Base-by-base conservation (phyloP, 1,139 yeast genomes). In the Yamadazyma membranifaciens region DNA sequence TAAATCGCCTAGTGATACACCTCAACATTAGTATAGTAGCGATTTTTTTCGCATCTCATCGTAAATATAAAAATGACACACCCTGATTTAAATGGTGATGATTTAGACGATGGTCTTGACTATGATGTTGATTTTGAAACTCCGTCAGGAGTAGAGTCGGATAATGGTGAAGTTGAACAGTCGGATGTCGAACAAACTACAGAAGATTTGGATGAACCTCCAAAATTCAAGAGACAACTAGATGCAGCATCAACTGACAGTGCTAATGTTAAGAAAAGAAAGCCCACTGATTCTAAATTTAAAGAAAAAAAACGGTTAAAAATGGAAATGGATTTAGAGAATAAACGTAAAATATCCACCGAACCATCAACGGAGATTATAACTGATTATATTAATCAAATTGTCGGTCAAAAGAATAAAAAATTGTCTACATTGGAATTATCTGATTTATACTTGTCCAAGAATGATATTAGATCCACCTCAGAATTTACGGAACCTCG, bases 101-200 rank as follows among this genome's bases (percentile, higher is more conserved):
- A 81, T 45, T 65, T 83, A 37, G 86, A 82, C 40, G 91, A 83
- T 56, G 87, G 86, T 2, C 68, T 83, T 34, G 83, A 67, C 12
- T 81, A 81, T 54, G 69, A 69, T 1, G 67, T 74, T 25, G 82
- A 72, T 16, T 59, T 64, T 34, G 48, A 36, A 15, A 20, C 20
- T 43, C 2, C 42, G 40, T 13, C 11, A 29, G 56, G 46, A 34
- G 40, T 20, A 12, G 35, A 7, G 10, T n/a, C 4, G 9, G 34
- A 5, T 31, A 24, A 3, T 9, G 20, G 10, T 2, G 20, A 35
- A 5, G 45, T 45, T 37, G 52, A 42, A 3, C 45, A n/a, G 3
- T 9, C 5, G 12, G 24, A 12, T 3, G 9, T 15, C 9, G 26
- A 36, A 9, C 46, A 46, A 38, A 51, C 39, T 7, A 44, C 11